These are phyloP conservation scores for Cyberlindnera euphorbiiphila DNA, from an alignment of 805 yeast genomes.

Conservation along the genomic window DNA sequence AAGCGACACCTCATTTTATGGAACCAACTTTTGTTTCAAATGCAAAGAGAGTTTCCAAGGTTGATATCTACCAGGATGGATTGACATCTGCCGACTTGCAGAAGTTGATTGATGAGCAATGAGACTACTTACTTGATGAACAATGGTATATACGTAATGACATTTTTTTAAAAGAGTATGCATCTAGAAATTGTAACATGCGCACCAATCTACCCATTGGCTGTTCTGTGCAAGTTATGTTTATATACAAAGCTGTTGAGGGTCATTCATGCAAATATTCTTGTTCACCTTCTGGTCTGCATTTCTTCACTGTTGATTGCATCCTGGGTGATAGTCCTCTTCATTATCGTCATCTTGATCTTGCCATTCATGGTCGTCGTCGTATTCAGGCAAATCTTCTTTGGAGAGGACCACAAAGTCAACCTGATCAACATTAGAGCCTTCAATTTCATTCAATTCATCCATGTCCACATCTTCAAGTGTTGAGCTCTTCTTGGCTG, in stretches of 20 bases:
- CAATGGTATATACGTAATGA: not conserved
- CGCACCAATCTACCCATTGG: too few species aligned
- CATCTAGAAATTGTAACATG: too few species aligned
- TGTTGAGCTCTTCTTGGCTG: slow-evolving; percentile 29
- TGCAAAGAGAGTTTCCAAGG: slow-evolving; percentile 14
- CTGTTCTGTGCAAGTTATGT: too few species aligned
- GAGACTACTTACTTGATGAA: not conserved
- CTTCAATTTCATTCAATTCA: slow-evolving; percentile 8
- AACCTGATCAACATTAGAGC: slow-evolving; percentile 19
- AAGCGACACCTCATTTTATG: slow-evolving; percentile 23
- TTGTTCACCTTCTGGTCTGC: not conserved
- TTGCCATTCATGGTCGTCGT: slow-evolving; percentile 17
- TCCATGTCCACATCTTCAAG: slow-evolving; percentile 27
- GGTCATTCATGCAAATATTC: too few species aligned
- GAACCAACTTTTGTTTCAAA: slow-evolving; percentile 26
- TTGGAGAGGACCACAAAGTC: slow-evolving; percentile 14
- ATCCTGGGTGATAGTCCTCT: slow-evolving; percentile 31
- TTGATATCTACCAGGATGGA: slow-evolving; percentile 19
- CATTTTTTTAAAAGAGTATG: too few species aligned
- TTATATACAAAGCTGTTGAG: too few species aligned
- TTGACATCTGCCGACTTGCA: slow-evolving; percentile 22
- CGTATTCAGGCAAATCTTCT: slow-evolving; percentile 12
- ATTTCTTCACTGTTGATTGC: slow-evolving; percentile 38
- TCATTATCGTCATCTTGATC: slow-evolving; percentile 9
- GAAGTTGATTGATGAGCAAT: slow-evolving; percentile 22